phyloP scores from a whole-genome alignment of 2,329 filamentous ascomycete genomes.

The Cordyceps sp. region DNA sequence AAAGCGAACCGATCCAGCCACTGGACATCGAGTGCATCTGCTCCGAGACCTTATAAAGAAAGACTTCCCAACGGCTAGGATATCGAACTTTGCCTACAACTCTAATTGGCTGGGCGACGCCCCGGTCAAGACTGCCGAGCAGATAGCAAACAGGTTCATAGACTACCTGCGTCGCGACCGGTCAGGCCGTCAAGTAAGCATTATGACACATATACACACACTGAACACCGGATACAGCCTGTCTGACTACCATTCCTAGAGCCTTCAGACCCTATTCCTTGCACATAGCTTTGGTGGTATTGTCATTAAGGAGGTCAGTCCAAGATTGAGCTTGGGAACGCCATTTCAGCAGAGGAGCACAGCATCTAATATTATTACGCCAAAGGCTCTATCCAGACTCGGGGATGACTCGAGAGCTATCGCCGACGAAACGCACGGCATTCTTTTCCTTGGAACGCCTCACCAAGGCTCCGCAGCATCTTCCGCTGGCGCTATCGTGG shows the following conservation, averaged over 20 bases:
- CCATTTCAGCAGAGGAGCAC: background rate
- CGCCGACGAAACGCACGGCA: constrained; percentile 4
- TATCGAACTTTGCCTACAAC: constrained; percentile 7
- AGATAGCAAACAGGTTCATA: constrained; percentile 5
- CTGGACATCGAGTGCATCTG: constrained; percentile 4
- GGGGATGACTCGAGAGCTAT: constrained; percentile 2
- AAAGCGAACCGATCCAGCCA: too few species aligned
- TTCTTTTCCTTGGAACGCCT: constrained; percentile 7
- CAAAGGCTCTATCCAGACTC: constrained; percentile 1
- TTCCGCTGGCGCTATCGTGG: background rate
- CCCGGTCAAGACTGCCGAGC: constrained; percentile 5
- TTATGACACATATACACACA: background rate
- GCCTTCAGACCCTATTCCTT: constrained; percentile 7
- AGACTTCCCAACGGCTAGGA: constrained; percentile 7
- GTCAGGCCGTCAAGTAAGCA: background rate
- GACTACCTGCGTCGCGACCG: constrained; percentile 1
- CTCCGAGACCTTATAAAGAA: constrained; percentile 4
- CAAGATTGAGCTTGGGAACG: background rate
- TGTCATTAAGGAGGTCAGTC: constrained; percentile 6
- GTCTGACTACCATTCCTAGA: constrained; percentile 1
- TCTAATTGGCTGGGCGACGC: constrained; percentile 8
- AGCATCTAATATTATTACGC: background rate
- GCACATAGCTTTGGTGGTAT: constrained; percentile 9
- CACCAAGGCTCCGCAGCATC: constrained; percentile 5
- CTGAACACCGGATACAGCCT: too few species aligned